Percentiles rank a stretch among this genome's conserved stretches.
Evolutionary conservation across 306 rosid species (phyloP).

Genomic region (Lathyrus sativus): DNA sequence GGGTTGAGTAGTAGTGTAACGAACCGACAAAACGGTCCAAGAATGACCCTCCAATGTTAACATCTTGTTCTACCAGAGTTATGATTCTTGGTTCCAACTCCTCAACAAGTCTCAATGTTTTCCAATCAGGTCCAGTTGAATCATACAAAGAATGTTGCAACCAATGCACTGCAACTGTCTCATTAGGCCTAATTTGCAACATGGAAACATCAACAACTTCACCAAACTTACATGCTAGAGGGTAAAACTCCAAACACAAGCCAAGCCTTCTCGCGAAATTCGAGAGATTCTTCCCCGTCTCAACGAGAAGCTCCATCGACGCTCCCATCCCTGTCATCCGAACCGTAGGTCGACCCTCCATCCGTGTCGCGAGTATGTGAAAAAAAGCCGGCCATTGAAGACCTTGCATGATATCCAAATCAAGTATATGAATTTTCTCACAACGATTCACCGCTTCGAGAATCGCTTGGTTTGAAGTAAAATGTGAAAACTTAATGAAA

Average conservation of each 20-base stretch:
- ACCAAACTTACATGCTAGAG: conserved; percentile 56
- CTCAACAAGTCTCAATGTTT: conserved; percentile 58
- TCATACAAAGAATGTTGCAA: conserved; percentile 75
- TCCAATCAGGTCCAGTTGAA: conserved; percentile 75
- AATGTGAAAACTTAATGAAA: conserved; percentile 82
- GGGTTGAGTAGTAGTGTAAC: conserved; percentile 81
- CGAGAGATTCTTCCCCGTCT: conserved; percentile 70
- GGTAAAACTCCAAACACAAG: conserved; percentile 63
- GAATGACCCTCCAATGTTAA: conserved; percentile 65
- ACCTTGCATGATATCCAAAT: conserved; percentile 89
- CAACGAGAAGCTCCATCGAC: conserved; percentile 62
- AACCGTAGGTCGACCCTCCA: conserved; percentile 66
- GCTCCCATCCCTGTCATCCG: conserved; percentile 70
- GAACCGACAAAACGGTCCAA: conserved; percentile 87
- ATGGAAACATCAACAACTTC: conserved; percentile 55
- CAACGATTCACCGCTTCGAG: conserved; percentile 66
- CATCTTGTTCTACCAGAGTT: conserved; percentile 84
- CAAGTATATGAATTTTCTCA: conserved; percentile 65
- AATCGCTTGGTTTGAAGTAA: conserved; percentile 87
- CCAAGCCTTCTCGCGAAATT: conserved; percentile 69
- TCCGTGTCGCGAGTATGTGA: conserved; percentile 69
- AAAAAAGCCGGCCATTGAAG: conserved; percentile 92
- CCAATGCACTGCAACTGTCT: conserved; percentile 80
- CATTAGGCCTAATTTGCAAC: conserved; percentile 51
- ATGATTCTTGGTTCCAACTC: conserved; percentile 63